Base-by-base conservation (phyloP, 805 yeast genomes). In the Myxozyma monticola region DNA sequence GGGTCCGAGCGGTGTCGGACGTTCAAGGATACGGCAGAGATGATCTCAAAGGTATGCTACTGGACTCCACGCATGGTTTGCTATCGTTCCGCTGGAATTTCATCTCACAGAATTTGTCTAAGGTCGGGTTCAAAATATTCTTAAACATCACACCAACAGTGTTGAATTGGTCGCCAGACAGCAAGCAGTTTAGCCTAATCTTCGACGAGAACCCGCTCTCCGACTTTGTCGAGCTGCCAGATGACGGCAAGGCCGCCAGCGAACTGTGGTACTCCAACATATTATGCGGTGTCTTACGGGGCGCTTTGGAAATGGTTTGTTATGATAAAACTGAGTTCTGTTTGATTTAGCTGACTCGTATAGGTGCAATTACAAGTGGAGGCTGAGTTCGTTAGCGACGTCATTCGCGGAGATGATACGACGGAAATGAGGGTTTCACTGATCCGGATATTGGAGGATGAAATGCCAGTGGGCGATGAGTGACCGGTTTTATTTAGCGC, bases 381-480 rank as follows among this genome's bases (percentile, higher is more conserved):
- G 48, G 88, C 83, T 1, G 73, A 70, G 58, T 93, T 90, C 65
- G 78, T 88, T 1, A 79, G 83, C 59, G 99, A 93, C 65, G 80
- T 76, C 1, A 72, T 93, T 42, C 78, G 89, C 56, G 98, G 97
- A 0, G 91, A 88, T 60, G 83, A 82, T 10, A 71, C 70, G 24
- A 91, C 97, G 0, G 97, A 89, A 63, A 70, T 93, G 47, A 76
- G 84, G 54, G 78, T 93, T 39, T 81, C 81, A 61, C 72, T 93
- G 57, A 72, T 81, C 41, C 83, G 77, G 61, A 77, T 88, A 2
- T 71, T 91, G 60, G 88, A 85, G 64, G 99, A 93, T 65, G 99
- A 93, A 71, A 84, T 93, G 38, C 99, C 99, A 12, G 95, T 95
- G 4, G 99, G 98, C 21, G 98, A 93, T 68, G 96, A 90, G 57